Percentiles rank a stretch among this genome's conserved stretches.
These are phyloP conservation scores for Didymella keratinophila DNA, from an alignment of 2,329 filamentous ascomycete genomes.

Conservation along the genomic window DNA sequence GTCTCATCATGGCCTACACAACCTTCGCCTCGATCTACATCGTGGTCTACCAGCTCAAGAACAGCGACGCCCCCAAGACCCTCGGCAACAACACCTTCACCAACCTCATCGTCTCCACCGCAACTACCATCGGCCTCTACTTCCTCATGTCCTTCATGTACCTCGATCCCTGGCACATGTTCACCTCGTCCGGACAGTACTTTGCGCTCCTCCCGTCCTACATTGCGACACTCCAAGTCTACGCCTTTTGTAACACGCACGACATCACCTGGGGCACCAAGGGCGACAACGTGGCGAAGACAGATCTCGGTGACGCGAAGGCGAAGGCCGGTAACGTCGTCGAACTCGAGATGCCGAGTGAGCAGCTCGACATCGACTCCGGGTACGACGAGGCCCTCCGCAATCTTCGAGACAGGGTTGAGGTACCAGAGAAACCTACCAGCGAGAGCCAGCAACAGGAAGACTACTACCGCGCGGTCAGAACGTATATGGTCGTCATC, in stretches of 20 bases:
- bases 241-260: conserved; percentile 99
- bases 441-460: conserved; percentile 89
- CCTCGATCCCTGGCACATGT: conserved; percentile 98
- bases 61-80: conserved; percentile 58
- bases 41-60: conserved; percentile 78
- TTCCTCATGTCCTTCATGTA: conserved; percentile 97
- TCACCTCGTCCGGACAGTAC: conserved; percentile 90
- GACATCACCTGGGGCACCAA: conserved; percentile 99
- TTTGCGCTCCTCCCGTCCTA: conserved; percentile 91
- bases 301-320: conserved; percentile 86
- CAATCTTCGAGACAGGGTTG: conserved; percentile 91
- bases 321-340: conserved; percentile 78
- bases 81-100: conserved; percentile 92
- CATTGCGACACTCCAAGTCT: conserved; percentile 97
- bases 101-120: conserved; percentile 89
- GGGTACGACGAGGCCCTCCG: conserved; percentile 97
- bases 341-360: conserved; percentile 95
- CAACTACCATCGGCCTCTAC: conserved; percentile 90
- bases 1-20: conserved; percentile 94
- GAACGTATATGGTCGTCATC: conserved; percentile 95
- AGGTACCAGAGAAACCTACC: conserved; percentile 69
- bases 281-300: conserved; percentile 94
- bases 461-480: conserved; percentile 96
- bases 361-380: conserved; percentile 97
- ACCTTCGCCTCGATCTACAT: conserved; percentile 90